Percentiles rank a stretch among this genome's conserved stretches.
phyloP scores from a whole-genome alignment of 768 basidiomycete species.

The Kwoniella botswanensis region DNA sequence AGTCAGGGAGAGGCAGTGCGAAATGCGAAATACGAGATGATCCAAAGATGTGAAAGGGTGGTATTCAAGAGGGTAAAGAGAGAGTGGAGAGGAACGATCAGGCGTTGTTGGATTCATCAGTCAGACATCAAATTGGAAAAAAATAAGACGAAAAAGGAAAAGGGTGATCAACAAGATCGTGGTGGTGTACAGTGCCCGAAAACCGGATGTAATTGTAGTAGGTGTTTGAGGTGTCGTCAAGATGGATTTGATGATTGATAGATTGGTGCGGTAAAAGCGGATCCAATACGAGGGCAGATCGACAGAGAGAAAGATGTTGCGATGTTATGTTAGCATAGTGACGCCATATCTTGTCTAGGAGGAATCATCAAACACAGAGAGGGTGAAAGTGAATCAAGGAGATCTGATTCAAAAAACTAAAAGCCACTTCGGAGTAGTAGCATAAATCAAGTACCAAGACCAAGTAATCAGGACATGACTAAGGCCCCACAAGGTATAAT shows the following conservation, averaged over 20 bases:
- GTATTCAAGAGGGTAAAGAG: background rate
- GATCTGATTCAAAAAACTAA: background rate
- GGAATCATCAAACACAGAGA: background rate
- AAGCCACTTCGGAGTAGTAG: background rate
- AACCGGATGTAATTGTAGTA: constrained; percentile 8
- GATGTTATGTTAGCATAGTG: constrained; percentile 6
- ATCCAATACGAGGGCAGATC: background rate
- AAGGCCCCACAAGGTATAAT: constrained; percentile 2
- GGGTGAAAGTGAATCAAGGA: background rate
- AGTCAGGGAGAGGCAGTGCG: constrained; percentile 3
- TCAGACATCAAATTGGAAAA: background rate
- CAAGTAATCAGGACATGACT: background rate
- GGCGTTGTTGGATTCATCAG: background rate
- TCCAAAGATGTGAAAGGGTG: background rate
- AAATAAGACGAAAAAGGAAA: background rate
- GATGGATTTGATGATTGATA: background rate
- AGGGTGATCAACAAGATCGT: constrained; percentile 10
- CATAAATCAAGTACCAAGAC: background rate
- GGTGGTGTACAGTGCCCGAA: background rate
- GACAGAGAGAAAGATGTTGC: background rate
- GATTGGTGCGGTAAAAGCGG: constrained; percentile 5
- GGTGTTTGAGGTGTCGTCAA: background rate
- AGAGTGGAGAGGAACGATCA: constrained; percentile 6
- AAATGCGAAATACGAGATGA: background rate
- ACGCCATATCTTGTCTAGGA: constrained; percentile 3